Conservation (phyloP, 345 rosid genomes). For the Salix purpurea region DNA sequence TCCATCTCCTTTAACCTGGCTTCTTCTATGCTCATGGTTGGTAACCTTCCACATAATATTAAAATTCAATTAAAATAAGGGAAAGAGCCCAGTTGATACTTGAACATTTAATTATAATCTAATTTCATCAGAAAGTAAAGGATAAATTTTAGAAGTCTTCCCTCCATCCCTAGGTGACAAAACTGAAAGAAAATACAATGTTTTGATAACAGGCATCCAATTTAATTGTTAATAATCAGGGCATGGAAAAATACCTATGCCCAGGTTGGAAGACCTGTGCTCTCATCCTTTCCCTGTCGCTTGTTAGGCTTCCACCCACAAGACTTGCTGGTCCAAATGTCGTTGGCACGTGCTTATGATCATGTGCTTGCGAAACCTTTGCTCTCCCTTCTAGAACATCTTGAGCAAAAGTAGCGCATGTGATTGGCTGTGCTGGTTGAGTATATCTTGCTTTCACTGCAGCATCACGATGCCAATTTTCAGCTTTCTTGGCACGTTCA, state of each 20-base stretch:
- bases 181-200: neutral
- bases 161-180: neutral
- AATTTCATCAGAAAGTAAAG: neutral
- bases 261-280: constrained; percentile 88
- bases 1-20: constrained; percentile 93
- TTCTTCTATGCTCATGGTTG: constrained; percentile 98
- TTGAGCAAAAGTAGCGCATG: constrained; percentile 96
- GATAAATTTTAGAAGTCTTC: neutral
- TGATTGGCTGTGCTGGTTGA: constrained; percentile 76
- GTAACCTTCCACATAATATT: constrained; percentile 50
- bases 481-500: constrained; percentile 69
- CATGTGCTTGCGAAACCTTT: constrained; percentile 62
- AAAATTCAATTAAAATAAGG: neutral
- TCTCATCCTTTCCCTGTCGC: constrained; percentile 79
- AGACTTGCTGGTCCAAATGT: constrained; percentile 94
- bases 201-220: neutral
- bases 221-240: neutral
- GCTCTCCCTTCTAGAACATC: constrained; percentile 97
- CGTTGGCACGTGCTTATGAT: constrained; percentile 88
- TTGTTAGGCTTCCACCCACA: constrained; percentile 50
- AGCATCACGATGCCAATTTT: constrained; percentile 87
- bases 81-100: neutral
- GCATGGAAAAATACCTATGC: constrained; percentile 45
- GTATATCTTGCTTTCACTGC: constrained; percentile 55
- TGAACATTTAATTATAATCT: neutral